Evolutionary conservation across 192 early-diverging fungal species (phyloP).

Genomic region (Linnemannia hyalina): DNA sequence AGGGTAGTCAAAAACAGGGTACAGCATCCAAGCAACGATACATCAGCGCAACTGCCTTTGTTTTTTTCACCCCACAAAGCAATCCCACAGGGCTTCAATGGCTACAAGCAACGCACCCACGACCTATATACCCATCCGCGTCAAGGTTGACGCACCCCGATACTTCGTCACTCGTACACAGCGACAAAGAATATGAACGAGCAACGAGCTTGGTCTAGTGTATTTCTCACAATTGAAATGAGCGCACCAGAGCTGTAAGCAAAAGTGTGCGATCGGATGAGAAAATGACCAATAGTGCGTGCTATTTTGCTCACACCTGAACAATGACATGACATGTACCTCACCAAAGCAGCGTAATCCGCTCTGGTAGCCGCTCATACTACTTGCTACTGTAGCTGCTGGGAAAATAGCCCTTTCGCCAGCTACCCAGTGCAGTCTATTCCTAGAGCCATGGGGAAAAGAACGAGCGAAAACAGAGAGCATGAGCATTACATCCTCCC

Average conservation of each 20-base stretch:
- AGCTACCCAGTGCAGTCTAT: not conserved
- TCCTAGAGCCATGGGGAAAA: not conserved
- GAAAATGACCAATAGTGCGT: no score
- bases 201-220: not conserved
- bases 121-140: not conserved
- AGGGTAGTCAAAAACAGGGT: not conserved
- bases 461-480: not conserved
- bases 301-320: no score
- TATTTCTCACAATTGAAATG: no score
- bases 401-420: not conserved
- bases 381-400: not conserved
- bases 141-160: not conserved
- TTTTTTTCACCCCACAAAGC: not conserved
- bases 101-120: not conserved
- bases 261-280: no score
- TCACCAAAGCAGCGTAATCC: no score
- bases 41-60: not conserved
- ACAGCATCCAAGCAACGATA: not conserved
- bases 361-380: no score
- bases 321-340: no score
- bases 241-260: no score
- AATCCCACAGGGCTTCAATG: not conserved
- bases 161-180: not conserved
- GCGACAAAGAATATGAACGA: not conserved
- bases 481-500: not conserved